phyloP scores from a whole-genome alignment of 345 rosid genomes.

The Cardamine chenopodiifolia region DNA sequence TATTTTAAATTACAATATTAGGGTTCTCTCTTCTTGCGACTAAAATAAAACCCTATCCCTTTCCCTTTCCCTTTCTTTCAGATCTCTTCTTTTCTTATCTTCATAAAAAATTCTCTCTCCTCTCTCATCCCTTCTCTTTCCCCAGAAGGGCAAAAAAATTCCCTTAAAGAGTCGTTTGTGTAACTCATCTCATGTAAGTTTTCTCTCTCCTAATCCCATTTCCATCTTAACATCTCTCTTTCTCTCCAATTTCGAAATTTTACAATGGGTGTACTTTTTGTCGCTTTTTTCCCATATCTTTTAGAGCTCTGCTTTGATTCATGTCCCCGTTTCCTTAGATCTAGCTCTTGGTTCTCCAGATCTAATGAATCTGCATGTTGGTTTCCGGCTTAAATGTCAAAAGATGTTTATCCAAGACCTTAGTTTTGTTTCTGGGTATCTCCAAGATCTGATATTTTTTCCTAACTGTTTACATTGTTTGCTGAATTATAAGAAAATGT shows the following conservation, averaged over 20 bases:
- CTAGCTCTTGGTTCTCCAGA: conserved; percentile 29
- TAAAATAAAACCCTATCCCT: conserved; percentile 39
- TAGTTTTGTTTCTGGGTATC: conserved; percentile 15
- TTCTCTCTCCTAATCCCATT: conserved; percentile 83
- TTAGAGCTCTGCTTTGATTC: background rate
- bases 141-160: conserved; percentile 60
- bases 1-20: background rate
- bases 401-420: background rate
- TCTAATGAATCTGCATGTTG: conserved; percentile 41
- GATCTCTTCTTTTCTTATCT: conserved; percentile 47
- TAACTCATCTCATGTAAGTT: conserved; percentile 87
- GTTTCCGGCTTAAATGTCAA: background rate
- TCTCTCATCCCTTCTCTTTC: conserved; percentile 49
- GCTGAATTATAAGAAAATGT: background rate
- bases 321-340: conserved; percentile 33
- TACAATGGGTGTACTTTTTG: conserved; percentile 54
- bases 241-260: conserved; percentile 17
- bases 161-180: conserved; percentile 42
- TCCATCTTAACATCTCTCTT: conserved; percentile 17
- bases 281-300: conserved; percentile 33
- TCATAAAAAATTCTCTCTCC: conserved; percentile 37
- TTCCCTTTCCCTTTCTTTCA: conserved; percentile 52
- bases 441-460: conserved; percentile 16
- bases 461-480: background rate
- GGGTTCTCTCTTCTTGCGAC: conserved; percentile 34